phyloP scores from a whole-genome alignment of 2,329 filamentous ascomycete species.

The Elsinoe fawcettii region DNA sequence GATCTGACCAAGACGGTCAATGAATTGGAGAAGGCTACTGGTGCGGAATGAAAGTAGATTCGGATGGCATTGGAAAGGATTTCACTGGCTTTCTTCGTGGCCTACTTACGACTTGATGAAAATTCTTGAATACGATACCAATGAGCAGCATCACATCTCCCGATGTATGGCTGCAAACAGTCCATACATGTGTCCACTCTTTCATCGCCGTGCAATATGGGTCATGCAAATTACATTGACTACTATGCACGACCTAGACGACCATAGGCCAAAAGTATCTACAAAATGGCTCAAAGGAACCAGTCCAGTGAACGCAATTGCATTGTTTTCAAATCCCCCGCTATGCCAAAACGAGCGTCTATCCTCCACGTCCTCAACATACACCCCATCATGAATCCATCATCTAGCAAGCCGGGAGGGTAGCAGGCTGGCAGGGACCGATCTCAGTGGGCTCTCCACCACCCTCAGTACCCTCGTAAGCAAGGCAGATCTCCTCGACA shows the following conservation, averaged over 20 bases:
- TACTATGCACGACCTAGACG: background rate
- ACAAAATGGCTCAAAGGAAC: background rate
- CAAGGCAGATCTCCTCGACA: constrained; percentile 31
- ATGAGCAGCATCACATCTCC: too few relatives aligned
- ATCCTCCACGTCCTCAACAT: background rate
- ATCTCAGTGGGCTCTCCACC: constrained; percentile 11
- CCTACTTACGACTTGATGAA: too few relatives aligned
- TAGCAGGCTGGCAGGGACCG: background rate
- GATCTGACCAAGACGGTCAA: constrained; percentile 3
- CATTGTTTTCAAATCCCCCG: background rate
- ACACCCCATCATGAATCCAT: background rate
- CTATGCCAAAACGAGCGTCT: background rate
- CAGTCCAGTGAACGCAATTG: background rate
- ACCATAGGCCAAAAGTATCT: background rate
- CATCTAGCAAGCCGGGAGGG: background rate
- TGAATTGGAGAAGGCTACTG: constrained; percentile 1
- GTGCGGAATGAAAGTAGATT: background rate
- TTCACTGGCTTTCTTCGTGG: too few relatives aligned
- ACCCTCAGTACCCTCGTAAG: constrained; percentile 26
- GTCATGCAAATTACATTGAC: constrained; percentile 4
- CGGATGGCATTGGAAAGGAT: too few relatives aligned
- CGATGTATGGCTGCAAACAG: too few relatives aligned
- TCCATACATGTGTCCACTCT: too few relatives aligned
- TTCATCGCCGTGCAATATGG: too few relatives aligned
- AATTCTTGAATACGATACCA: too few relatives aligned